These are phyloP conservation scores for Yamadazyma atlantica DNA, from an alignment of 1,139 yeast genomes.

Conservation along the genomic window DNA sequence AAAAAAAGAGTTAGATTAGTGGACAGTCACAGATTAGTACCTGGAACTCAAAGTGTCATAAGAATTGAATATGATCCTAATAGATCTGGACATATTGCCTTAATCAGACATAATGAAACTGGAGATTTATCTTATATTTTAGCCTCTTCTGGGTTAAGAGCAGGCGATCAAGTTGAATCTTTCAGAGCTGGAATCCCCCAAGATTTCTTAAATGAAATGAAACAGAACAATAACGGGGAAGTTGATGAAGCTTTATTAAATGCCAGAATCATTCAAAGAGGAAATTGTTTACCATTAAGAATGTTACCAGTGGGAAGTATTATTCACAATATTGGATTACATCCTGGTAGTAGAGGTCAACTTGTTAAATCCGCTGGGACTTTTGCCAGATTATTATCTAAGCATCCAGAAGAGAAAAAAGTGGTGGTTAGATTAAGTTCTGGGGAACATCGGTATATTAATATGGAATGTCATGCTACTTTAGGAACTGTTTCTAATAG, in stretches of 20 bases:
- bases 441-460: slow-evolving; percentile 92
- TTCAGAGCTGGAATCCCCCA: slow-evolving; percentile 87
- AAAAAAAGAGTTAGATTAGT: slow-evolving; percentile 82
- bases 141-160: slow-evolving; percentile 91
- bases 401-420: slow-evolving; percentile 64
- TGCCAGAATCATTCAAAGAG: slow-evolving; percentile 85
- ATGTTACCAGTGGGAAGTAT: slow-evolving; percentile 95
- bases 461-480: slow-evolving; percentile 87
- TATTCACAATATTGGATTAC: slow-evolving; percentile 82
- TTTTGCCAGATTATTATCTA: slow-evolving; percentile 84
- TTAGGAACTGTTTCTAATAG: slow-evolving; percentile 93
- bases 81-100: slow-evolving; percentile 91
- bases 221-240: slow-evolving; percentile 60
- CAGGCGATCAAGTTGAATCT: slow-evolving; percentile 88
- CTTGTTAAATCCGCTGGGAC: slow-evolving; percentile 94
- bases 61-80: slow-evolving; percentile 97
- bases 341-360: slow-evolving; percentile 80
- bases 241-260: slow-evolving; percentile 90
- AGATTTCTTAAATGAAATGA: slow-evolving; percentile 71
- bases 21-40: slow-evolving; percentile 65
- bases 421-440: slow-evolving; percentile 83
- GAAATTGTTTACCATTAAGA: slow-evolving; percentile 88
- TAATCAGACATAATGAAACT: slow-evolving; percentile 64
- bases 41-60: slow-evolving; percentile 77
- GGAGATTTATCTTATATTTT: slow-evolving; percentile 73